phyloP scores from a whole-genome alignment of 2,329 filamentous ascomycete genomes.

The Colletotrichum sidae region DNA sequence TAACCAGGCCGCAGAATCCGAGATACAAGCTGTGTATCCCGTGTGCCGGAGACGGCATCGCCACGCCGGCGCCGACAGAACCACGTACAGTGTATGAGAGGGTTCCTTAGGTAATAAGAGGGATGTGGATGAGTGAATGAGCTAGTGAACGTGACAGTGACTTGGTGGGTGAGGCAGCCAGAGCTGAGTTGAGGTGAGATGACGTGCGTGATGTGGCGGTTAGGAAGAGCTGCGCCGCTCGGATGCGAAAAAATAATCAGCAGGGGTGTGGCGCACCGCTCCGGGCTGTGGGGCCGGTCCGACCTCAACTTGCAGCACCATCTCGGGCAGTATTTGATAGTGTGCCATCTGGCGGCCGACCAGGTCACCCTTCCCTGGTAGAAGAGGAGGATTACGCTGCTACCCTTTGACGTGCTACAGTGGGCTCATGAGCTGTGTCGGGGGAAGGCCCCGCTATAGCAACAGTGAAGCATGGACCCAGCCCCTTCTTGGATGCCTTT shows the following conservation, averaged over 20 bases:
- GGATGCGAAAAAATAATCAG: slow-evolving; percentile 13
- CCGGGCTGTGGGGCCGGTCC: slow-evolving; percentile 26
- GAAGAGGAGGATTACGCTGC: slow-evolving; percentile 7
- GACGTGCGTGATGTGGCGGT: slow-evolving; percentile 32
- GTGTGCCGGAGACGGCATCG: slow-evolving; percentile 26
- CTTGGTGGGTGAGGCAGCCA: neutral
- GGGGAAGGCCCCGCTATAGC: slow-evolving; percentile 13
- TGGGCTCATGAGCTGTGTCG: slow-evolving; percentile 13
- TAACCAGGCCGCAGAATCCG: slow-evolving; percentile 5
- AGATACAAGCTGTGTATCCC: slow-evolving; percentile 14
- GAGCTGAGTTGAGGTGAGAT: neutral
- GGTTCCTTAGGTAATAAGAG: neutral
- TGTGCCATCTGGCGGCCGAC: too few species aligned
- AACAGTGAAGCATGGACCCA: neutral
- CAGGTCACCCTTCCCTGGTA: neutral
- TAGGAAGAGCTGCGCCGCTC: slow-evolving; percentile 22
- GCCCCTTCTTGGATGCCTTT: neutral
- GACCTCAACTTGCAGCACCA: neutral
- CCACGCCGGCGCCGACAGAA: slow-evolving; percentile 22
- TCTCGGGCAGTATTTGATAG: too few species aligned
- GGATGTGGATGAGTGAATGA: neutral
- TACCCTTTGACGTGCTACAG: slow-evolving; percentile 8
- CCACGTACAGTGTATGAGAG: neutral
- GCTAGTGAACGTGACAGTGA: neutral
- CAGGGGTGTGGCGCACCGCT: slow-evolving; percentile 19